Percentiles rank a stretch among this genome's conserved stretches.
phyloP scores from a whole-genome alignment of 2,329 filamentous ascomycete genomes.

The Niveomyces coronatus region DNA sequence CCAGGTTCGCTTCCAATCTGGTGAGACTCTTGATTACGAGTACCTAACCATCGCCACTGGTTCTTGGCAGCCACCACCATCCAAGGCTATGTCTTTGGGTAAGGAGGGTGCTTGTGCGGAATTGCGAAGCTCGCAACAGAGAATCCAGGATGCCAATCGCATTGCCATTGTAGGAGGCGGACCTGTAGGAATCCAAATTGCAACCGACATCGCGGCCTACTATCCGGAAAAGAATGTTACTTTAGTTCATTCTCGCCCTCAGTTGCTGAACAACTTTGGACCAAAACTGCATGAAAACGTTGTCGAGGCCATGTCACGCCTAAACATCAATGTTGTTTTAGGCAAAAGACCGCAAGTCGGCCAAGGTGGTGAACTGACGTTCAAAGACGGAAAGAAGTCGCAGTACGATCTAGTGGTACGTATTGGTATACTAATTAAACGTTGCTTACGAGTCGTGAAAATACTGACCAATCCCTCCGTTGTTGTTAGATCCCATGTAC shows the following conservation, averaged over 20 bases:
- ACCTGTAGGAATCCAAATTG: constrained; percentile 11
- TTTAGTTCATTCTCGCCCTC: constrained; percentile 13
- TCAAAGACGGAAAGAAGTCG: background rate
- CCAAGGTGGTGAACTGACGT: background rate
- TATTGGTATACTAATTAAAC: background rate
- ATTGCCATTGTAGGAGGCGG: constrained; percentile 18
- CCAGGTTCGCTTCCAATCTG: background rate
- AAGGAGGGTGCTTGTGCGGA: constrained; percentile 7
- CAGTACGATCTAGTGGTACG: background rate
- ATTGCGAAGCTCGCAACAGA: constrained; percentile 15
- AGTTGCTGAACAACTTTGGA: background rate
- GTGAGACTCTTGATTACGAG: constrained; percentile 12
- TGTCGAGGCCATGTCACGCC: background rate
- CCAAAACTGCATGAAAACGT: background rate
- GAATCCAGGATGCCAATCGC: constrained; percentile 12
- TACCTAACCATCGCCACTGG: constrained; percentile 16
- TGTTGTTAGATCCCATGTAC: background rate
- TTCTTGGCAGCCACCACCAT: constrained; percentile 15
- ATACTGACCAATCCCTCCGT: background rate
- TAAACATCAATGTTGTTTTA: background rate
- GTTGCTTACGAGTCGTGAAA: background rate
- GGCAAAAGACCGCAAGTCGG: background rate
- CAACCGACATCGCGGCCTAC: background rate
- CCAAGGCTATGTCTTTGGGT: background rate
- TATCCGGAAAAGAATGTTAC: constrained; percentile 17